phyloP scores from a whole-genome alignment of 768 basidiomycete species.

The Mycena vitilis region DNA sequence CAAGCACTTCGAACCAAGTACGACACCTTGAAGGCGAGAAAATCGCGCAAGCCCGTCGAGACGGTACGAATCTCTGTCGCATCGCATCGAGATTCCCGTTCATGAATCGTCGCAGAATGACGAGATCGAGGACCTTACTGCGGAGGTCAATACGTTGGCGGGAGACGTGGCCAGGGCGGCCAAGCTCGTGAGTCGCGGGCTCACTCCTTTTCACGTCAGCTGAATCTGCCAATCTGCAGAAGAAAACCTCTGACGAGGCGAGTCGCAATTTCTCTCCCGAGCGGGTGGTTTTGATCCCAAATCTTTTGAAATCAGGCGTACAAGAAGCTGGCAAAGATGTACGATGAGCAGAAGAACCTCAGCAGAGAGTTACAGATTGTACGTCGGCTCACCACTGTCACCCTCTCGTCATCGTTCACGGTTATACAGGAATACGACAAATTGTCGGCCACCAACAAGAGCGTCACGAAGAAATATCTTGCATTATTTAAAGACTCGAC shows the following conservation, averaged over 20 bases:
- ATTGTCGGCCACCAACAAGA: not conserved
- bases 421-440: slow-evolving; percentile 1
- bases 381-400: no score
- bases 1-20: not conserved
- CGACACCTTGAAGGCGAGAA: not conserved
- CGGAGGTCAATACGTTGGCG: not conserved
- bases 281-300: not conserved
- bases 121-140: not conserved
- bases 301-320: not conserved
- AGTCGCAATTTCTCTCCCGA: not conserved
- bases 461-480: not conserved
- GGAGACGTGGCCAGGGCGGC: not conserved
- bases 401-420: not conserved
- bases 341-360: not conserved
- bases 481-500: not conserved
- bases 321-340: not conserved
- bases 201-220: no score
- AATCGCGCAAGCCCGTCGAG: not conserved
- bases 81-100: no score
- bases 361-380: not conserved
- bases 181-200: not conserved
- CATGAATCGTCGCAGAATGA: not conserved
- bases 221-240: not conserved
- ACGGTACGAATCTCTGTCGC: not conserved
- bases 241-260: not conserved